A percentile compares a stretch with the other conserved stretches of the same genome.
Evolutionary conservation across 495 filamentous ascomycete species (phyloP).

Genomic region (Xylaria longipes): DNA sequence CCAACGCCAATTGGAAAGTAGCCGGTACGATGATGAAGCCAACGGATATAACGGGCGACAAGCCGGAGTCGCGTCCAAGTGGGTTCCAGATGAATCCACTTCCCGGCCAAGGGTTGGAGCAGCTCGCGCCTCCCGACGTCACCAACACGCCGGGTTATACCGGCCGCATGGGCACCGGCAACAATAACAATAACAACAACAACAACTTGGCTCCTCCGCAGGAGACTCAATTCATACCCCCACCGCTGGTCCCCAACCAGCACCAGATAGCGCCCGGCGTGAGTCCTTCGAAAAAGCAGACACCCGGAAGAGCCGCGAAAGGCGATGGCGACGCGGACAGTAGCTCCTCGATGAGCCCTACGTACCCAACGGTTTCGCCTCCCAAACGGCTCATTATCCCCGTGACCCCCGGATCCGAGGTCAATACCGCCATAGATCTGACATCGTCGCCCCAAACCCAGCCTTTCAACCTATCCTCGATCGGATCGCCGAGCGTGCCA

Average conservation of each 20-base stretch:
- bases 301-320: neutral
- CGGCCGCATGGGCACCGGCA: neutral
- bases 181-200: neutral
- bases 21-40: neutral
- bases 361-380: neutral
- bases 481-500: too few species aligned
- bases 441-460: neutral
- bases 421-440: too few species aligned
- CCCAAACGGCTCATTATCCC: neutral
- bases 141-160: neutral
- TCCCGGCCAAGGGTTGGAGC: neutral
- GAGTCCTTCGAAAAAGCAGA: neutral
- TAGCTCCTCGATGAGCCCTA: neutral
- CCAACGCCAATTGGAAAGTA: neutral
- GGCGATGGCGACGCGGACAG: neutral
- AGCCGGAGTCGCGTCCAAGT: conserved; percentile 6
- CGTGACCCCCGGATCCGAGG: too few species aligned
- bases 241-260: neutral
- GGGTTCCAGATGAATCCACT: neutral
- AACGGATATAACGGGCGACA: neutral
- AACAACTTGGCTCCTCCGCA: neutral
- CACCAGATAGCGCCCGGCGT: neutral
- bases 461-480: neutral
- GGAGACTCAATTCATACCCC: neutral
- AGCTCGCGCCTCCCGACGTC: neutral